Base-by-base conservation (phyloP, 345 rosid species). In the Eucalyptus victrix region DNA sequence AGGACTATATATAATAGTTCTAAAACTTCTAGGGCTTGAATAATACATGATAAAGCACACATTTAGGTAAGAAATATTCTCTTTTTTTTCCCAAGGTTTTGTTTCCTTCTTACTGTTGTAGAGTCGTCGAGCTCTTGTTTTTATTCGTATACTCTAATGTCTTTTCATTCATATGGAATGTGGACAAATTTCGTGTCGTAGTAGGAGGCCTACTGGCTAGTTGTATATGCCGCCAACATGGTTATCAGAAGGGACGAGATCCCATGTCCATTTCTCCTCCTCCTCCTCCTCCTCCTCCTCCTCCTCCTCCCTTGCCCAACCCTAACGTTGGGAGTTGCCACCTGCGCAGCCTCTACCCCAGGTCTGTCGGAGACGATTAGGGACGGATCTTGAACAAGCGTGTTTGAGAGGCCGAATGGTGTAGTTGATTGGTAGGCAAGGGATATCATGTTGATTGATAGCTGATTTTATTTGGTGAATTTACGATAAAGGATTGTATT, bases 91-190 rank as follows among this genome's bases (percentile, higher is more conserved):
- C 50, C 86, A 85, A 23, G 26, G 81, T 19, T 37, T 81, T 49
- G 86, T 47, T 47, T 49, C 50, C 89, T 86, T 76, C 49, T 24
- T 80, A n/a, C 86, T 87, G 86, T 89, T 24, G 28, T 45, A 88
- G 92, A 91, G 92, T 86, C 34, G 91, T 88, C 34, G 88, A 72
- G 91, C 80, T 87, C 90, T 90, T 88, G 69, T 88, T 89, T 86
- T 37, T 65, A 37, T 76, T 28, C 19, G 56, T 47, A 14, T 76
- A 87, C 86, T 34, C 54, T 86, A 42, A 62, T 40, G 12, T 34
- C 56, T 50, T 49, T 72, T 16, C 40, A 23, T 40, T 23, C 26
- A 21, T 19, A 40, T 76, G 85, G 47, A 40, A 76, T 12, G 47
- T 76, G 85, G 16, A 76, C 47, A 40, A 40, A 26, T 76, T 76